Evolutionary conservation across 1,284 basidiomycete species (phyloP), one percentile per base, ranked within the genome.

Genomic region (Afroboletus lepidellus): DNA sequence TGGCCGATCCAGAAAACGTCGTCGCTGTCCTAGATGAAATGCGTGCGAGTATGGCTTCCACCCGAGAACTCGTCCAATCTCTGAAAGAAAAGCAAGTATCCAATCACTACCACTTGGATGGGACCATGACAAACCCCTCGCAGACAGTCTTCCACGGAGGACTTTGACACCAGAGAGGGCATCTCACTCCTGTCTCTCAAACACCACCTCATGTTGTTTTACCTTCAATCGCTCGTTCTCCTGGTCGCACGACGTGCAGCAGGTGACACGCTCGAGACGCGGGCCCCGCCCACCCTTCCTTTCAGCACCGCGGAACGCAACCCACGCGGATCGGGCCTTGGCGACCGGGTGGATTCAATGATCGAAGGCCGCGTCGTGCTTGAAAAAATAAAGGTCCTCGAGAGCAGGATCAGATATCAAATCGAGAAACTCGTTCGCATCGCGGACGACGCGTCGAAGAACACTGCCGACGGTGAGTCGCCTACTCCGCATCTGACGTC

Each of bases 151-250:
- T 63, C 56, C 13, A 64, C 71, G 15, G 66, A 74, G 42, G 77
- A 81, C 21, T 0, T 50, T 5, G 81, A 92, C 59, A 83, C 81
- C 29, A 79, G 80, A 54, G 77, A 90, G 25, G 96, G 96, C 25
- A 92, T 98, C 56, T 98, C 96, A 0, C 77, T 99, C 2, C 78
- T 99, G 16, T 89, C 91, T 3, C 74, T 95, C 51, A 96, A 98
- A 71, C 90, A 95, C 59, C 84, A 95, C 52, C 71, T 91, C 13
- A 79, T 98, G 58, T 73, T 98, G 12, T 88, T 87, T 1, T 98
- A 98, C 67, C 75, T 98, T 8, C 94, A 96, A 51, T 88, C 94
- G 16, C 78, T 98, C 38, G 80, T 86, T 20, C 80, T 98, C 18
- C 71, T 95, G 29, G 79, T 86, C 43, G 78, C 90, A 8, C 81